Base-by-base conservation (phyloP, 805 yeast species). In the Metschnikowia colocasiae region DNA sequence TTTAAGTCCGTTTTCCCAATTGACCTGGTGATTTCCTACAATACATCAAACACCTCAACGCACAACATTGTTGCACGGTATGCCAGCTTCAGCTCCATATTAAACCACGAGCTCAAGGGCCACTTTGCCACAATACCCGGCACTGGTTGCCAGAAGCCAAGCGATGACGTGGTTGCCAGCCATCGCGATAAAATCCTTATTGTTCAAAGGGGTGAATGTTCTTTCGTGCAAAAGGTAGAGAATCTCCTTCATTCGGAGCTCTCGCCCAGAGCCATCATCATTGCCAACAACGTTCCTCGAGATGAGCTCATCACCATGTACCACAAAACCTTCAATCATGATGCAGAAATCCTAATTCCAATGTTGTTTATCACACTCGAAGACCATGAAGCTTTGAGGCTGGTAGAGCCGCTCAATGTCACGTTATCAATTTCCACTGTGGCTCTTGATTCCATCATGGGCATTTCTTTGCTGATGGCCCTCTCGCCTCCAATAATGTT, bases 261-360 rank as follows among this genome's bases (percentile, higher is more conserved):
- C n/a, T 39, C 30, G 12, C 84, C 85, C 0, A 58, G 50, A 12
- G 79, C 80, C 5, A 78, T 81, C 9, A 63, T 82, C n/a, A 72
- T 82, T 7, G 85, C 82, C 27, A 82, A 81, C 57, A 73, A 78
- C 55, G 74, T 67, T 47, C 74, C 75, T 6, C 58, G 60, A 32
- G 59, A 68, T 16, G 76, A 80, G 6, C 65, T 79, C 45, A 68
- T 80, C 20, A 78, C 82, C 20, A 80, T 80, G 84, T 80, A 72
- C 57, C 74, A 80, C 2, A 62, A 68, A 32, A 65, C 65, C 22
- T 77, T 70, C 48, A 71, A 75, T 43, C 69, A 64, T 43, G 72
- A 73, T 39, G 63, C 58, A 15, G 39, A 20, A 22, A 61, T 76
- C 32, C 57, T 53, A 5, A 65, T 75, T 13, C 85, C 87, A 7